Base-by-base conservation (phyloP, 2,329 filamentous ascomycete genomes). In the Albophoma yamanashiensis region DNA sequence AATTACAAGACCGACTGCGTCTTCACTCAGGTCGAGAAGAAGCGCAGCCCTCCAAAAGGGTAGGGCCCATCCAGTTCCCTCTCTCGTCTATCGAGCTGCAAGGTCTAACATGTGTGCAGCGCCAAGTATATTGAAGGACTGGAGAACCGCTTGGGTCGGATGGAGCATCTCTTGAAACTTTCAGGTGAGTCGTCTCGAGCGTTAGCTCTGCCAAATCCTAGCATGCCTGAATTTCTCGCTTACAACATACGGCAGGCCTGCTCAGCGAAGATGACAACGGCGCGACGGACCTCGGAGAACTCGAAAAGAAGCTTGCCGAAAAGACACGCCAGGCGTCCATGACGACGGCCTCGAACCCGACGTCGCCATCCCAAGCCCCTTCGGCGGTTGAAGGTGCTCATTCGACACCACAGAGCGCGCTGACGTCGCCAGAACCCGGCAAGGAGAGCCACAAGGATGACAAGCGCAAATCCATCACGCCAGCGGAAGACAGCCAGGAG, bases 1-100 rank as follows among this genome's bases (percentile, higher is more conserved):
- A 97, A 97, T 74, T 97, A 97, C 80, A 97, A 97, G 81, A 97
- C 92, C 6, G 92, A 96, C 68, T 99, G 93, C 74, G 85, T 96
- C 67, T 97, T 97, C 71, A 97, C 94, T 0, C 92, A 96, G 72
- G 92, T 97, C 43, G 94, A 99, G 78, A 99, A 99, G 86, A 99
- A 99, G 82, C 85, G 94, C 61, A 94, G 89, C 73, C 93, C 94
- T 58, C 94, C 93, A 1, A 99, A 97, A 80, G 93, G 94, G 92
- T 96, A 82, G 65, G 83, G 60, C 20, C 8, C n/a, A 8, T 14
- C 31, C 31, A 14, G 4, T 7, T 34, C 22, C 12, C 8, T 11
- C 4, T 9, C 5, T 45, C 27, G 5, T 45, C 43, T 38, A 17
- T 31, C 53, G 38, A 14, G 27, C 47, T 43, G 58, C 47, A 31